phyloP scores from a whole-genome alignment of 2,329 filamentous ascomycete species.

The Penicillium fuscoglaucum region DNA sequence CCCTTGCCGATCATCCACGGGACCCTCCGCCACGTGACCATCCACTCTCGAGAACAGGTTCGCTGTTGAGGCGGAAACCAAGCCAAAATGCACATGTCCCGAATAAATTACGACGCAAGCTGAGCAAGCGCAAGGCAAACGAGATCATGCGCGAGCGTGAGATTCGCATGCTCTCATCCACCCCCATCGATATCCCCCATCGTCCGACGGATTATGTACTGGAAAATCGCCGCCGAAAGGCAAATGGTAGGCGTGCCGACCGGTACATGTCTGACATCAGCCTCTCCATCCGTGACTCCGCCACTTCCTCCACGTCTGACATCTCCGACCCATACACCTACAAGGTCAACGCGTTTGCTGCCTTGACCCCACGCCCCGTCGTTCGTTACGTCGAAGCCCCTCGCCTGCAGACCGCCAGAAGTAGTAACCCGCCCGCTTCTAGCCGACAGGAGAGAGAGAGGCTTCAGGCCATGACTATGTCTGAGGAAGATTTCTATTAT shows the following conservation, averaged over 20 bases:
- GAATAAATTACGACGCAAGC: conserved; percentile 64
- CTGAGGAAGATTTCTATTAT: conserved; percentile 58
- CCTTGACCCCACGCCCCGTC: conserved; percentile 82
- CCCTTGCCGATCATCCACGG: conserved; percentile 24
- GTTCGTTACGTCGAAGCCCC: conserved; percentile 71
- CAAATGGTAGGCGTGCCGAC: conserved; percentile 57
- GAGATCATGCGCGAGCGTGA: conserved; percentile 81
- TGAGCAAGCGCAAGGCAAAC: conserved; percentile 73
- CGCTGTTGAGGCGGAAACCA: conserved; percentile 58
- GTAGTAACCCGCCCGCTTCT: conserved; percentile 49
- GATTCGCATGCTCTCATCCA: conserved; percentile 78
- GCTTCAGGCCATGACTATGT: conserved; percentile 55
- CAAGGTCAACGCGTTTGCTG: conserved; percentile 74
- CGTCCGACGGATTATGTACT: conserved; percentile 54
- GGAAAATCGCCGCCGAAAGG: conserved; percentile 60
- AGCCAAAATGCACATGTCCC: conserved; percentile 54
- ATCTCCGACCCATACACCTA: conserved; percentile 74
- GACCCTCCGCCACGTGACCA: conserved; percentile 26
- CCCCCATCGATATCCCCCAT: conserved; percentile 60
- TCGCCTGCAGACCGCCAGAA: conserved; percentile 53
- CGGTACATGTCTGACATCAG: conserved; percentile 71
- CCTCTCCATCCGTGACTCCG: conserved; percentile 69
- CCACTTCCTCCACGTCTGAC: conserved; percentile 74
- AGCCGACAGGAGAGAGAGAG: conserved; percentile 50
- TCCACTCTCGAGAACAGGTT: conserved; percentile 49